Base-by-base conservation (phyloP, 768 basidiomycete species). In the Galerina marginata region DNA sequence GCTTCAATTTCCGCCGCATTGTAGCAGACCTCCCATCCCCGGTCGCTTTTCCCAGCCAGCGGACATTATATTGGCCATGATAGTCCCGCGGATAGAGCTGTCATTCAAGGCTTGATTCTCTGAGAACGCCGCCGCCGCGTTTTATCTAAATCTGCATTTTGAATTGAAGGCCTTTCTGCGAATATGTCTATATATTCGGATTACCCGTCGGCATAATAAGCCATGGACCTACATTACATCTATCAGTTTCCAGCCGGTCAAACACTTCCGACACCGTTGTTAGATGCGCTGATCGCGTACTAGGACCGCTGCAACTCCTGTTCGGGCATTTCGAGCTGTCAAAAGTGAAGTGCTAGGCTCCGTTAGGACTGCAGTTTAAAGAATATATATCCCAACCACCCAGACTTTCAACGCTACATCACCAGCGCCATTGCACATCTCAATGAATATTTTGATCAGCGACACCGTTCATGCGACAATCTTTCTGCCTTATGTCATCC, bases 51-150 rank as follows among this genome's bases (percentile, higher is more conserved):
- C 29, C 4, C 54, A 38, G 39, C 45, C 43, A 52, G 42, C 42
- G 42, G 50, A 6, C 39, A n/a, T 43, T 48, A 29, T 26, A 20
- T 44, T 38, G 56, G 50, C 37, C 37, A 54, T 54, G 33, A 42
- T 60, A 53, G 62, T 64, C 63, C 67, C 67, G 67, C 67, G 67
- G 67, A 61, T 65, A 61, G 63, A 56, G 52, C 65, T 69, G 67
- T 66, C 67, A 69, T 48, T 63, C 60, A 69, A 64, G 56, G 63
- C 67, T 65, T 60, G 54, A 53, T 63, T 40, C 52, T 52, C 46
- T 57, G 43, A 60, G 52, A 55, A 59, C 65, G 65, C 65, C 67
- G 61, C 65, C 67, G 65, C 67, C 65, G 65, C 65, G 40, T 65
- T 56, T 58, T 59, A 64, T 54, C 56, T 58, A 58, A 46, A 59